Base-by-base conservation (phyloP, 2,329 filamentous ascomycete genomes). In the Seiridium cupressi region DNA sequence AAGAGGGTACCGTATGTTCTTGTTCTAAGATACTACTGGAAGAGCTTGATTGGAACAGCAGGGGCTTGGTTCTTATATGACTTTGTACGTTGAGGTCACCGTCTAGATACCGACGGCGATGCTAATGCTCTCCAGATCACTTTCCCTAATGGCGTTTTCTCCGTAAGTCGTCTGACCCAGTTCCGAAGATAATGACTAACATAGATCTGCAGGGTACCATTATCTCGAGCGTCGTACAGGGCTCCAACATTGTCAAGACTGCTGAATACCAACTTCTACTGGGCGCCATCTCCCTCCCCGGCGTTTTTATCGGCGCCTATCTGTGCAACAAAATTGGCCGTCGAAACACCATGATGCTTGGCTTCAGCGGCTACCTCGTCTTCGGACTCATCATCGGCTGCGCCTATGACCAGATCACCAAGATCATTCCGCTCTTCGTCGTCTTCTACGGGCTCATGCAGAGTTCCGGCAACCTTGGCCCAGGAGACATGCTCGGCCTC, bases 11-110 rank as follows among this genome's bases (percentile, higher is more conserved):
- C 83, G 0, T 83, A 86, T 62, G 64, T 68, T 1, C 73, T 86
- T 0, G 76, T 84, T 5, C 44, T 82, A 8, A 74, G 74, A 26
- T 85, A 79, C 66, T 86, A 86, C 70, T 85, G 83, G 82, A 81
- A 77, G 65, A 72, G 77, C 2, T 69, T 86, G 9, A 71, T 81
- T 38, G 81, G 84, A 8, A 84, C 82, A 8, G 82, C 77, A 58
- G 77, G 81, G 8, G 82, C 83, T 55, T 85, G 82, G 81, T 85
- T 85, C 68, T 75, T 84, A 40, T 73, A 73, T 63, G 69, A 69
- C 60, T 66, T 65, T 44, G 68, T 70, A 2, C 46, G 55, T 57
- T 61, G 42, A 63, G 64, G 9, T 64, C 4, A 65, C 64, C 55
- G 65, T 68, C 56, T 44, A 69, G 1, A 61, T 69, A 13, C 62